A percentile compares a stretch with the other conserved stretches of the same genome.
Evolutionary conservation across 1,139 yeast genomes (phyloP).

Genomic region (Saccharomyces hybrid): DNA sequence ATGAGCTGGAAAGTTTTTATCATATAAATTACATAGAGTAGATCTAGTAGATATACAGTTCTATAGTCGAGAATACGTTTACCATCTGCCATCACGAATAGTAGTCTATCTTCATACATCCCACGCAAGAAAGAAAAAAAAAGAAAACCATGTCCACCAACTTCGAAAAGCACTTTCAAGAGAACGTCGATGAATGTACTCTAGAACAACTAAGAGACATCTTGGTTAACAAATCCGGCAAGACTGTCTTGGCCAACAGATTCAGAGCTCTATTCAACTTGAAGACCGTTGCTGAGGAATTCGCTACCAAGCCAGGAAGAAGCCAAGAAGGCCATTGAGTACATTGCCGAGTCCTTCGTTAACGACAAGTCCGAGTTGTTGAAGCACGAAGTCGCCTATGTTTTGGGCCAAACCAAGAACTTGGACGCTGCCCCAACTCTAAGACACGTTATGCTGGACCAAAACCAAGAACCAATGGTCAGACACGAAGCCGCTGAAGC

Average conservation of each 20-base stretch:
- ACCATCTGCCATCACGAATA: background rate
- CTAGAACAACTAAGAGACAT: constrained; percentile 67
- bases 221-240: constrained; percentile 54
- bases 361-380: constrained; percentile 78
- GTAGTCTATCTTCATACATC: background rate
- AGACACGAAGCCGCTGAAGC: constrained; percentile 99
- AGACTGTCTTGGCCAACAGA: constrained; percentile 69
- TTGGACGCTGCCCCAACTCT: constrained; percentile 66
- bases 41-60: background rate
- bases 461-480: constrained; percentile 82
- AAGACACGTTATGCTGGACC: constrained; percentile 60
- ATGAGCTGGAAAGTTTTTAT: background rate
- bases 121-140: background rate
- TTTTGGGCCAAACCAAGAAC: constrained; percentile 92
- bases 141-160: constrained; percentile 29
- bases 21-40: background rate
- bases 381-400: constrained; percentile 97
- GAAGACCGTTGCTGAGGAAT: constrained; percentile 71
- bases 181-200: constrained; percentile 39
- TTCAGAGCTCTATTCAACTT: constrained; percentile 90
- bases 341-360: constrained; percentile 70
- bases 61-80: background rate
- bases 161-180: constrained; percentile 32
- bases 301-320: constrained; percentile 43
- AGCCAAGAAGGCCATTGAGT: constrained; percentile 61